Percentiles rank a stretch among this genome's conserved stretches.
Conservation (phyloP, 2,329 filamentous ascomycete species). For the Stemphylium vesicarium region DNA sequence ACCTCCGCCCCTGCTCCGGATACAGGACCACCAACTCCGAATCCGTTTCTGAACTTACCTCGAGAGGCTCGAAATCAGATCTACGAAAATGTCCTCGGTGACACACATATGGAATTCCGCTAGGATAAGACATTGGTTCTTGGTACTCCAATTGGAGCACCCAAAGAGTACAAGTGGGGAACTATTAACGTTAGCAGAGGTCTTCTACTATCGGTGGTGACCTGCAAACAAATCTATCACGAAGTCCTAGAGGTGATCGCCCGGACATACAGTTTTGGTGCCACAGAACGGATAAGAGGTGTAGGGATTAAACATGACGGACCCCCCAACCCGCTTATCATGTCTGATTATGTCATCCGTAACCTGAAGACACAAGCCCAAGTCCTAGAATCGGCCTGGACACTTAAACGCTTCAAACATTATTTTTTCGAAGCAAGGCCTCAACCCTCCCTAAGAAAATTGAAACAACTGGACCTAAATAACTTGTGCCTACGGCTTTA, state of each 20-base stretch:
- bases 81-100: not conserved
- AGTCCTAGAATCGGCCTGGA: no score
- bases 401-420: no score
- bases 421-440: no score
- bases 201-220: not conserved
- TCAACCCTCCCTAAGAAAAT: not conserved
- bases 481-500: not conserved
- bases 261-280: not conserved
- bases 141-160: no score
- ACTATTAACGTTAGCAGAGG: no score
- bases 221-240: not conserved
- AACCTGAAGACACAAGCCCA: not conserved
- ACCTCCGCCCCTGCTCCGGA: not conserved
- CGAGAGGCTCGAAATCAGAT: not conserved
- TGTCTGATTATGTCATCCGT: not conserved
- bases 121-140: not conserved
- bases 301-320: not conserved
- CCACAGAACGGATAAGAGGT: no score
- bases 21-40: accelerated
- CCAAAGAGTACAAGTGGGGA: no score
- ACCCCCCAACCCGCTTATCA: not conserved
- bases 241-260: not conserved
- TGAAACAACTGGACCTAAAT: not conserved
- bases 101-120: not conserved
- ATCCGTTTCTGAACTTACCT: not conserved